Evolutionary conservation across 2,329 filamentous ascomycete species (phyloP), one percentile per base, ranked within the genome.

Genomic region (Tympanopsis confertula): DNA sequence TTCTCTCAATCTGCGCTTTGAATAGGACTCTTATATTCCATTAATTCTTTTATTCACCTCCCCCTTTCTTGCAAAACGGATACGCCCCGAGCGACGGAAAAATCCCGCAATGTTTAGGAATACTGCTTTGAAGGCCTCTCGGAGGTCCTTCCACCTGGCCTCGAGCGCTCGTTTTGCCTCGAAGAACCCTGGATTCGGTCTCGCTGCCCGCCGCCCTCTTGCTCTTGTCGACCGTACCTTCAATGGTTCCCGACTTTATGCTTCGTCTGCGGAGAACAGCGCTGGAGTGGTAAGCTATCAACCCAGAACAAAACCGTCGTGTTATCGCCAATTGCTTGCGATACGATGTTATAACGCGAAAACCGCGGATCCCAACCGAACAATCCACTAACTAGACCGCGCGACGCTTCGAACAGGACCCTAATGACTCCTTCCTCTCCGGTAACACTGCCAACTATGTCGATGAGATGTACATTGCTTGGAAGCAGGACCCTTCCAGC

Each of bases 401-500:
- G 24, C 24, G 24, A 28, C n/a, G 10, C 24, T n/a, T n/a, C n/a
- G n/a, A n/a, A n/a, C 15, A 33, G 30, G 86, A 94, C 58, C 77
- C 88, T 47, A 94, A 84, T 62, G 91, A 98, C 65, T 94, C 81
- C 66, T 98, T 98, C 72, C 75, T 98, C 44, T 86, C 87, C 45
- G 91, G 91, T 49, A 96, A 86, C 69, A 91, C 89, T 43, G 91
- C 91, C 63, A 95, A 94, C 69, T 98, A 98, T 68, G 86, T 98
- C 58, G 91, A 98, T 62, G 91, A 95, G 70, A 98, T 98, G 91
- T 98, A 98, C 65, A 70, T 95, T 68, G 80, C 88, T 58, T 98
- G 91, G 91, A 94, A 89, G 66, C 71, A 84, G 46, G 87, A 98
- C 52, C 88, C 91, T 38, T 74, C 78, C 52, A 94, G 86, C 56